Evolutionary conservation across 2,329 filamentous ascomycete genomes (phyloP).

Genomic region (Alternaria rosae): DNA sequence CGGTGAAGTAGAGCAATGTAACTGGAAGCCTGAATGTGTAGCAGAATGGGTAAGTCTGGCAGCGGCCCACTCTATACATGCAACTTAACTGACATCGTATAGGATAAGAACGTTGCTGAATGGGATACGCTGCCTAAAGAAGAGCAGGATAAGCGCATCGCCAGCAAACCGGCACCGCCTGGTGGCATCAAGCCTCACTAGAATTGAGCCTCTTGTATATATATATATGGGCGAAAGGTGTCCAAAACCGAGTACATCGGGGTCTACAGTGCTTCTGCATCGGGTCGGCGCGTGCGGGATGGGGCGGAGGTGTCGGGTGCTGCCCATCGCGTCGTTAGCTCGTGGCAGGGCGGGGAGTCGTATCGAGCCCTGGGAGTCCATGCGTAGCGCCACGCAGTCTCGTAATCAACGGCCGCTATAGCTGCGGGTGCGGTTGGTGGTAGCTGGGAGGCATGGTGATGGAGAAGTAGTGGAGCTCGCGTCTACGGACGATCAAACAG

Average conservation of each 20-base stretch:
- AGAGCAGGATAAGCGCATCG: slow-evolving; percentile 63
- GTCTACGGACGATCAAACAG: neutral
- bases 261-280: neutral
- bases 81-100: slow-evolving; percentile 8
- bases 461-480: neutral
- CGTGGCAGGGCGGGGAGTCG: neutral
- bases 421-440: neutral
- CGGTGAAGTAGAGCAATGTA: slow-evolving; percentile 74
- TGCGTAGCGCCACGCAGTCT: neutral
- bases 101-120: slow-evolving; percentile 66
- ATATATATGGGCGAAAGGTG: neutral
- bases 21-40: slow-evolving; percentile 72
- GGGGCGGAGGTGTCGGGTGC: neutral
- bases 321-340: neutral
- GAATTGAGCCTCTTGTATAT: neutral
- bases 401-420: neutral
- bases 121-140: slow-evolving; percentile 67
- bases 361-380: neutral
- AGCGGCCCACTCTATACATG: neutral
- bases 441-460: neutral
- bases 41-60: slow-evolving; percentile 59
- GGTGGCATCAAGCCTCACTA: neutral
- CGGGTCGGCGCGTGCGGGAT: neutral
- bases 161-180: slow-evolving; percentile 38
- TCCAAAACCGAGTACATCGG: neutral